phyloP scores from a whole-genome alignment of 805 yeast species.

The Yarrowia sp. region DNA sequence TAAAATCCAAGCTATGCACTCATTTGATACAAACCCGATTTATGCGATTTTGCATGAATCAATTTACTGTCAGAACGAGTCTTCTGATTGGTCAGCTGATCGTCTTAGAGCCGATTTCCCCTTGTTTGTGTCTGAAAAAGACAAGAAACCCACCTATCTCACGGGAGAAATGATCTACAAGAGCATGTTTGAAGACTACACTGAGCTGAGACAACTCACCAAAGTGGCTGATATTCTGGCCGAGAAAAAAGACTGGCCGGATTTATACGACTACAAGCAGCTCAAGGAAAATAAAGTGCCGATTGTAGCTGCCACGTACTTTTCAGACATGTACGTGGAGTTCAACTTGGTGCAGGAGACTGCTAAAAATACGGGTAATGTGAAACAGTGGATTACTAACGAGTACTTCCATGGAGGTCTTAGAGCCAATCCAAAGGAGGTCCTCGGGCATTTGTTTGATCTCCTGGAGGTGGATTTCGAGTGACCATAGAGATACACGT shows the following conservation, averaged over 20 bases:
- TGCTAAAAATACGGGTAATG: background rate
- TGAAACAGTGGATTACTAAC: constrained; percentile 26
- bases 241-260: constrained; percentile 41
- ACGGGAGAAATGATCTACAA: constrained; percentile 58
- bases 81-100: constrained; percentile 52
- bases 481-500: background rate
- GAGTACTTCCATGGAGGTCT: constrained; percentile 26
- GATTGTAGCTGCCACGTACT: constrained; percentile 31
- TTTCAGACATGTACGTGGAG: constrained; percentile 28
- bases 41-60: constrained; percentile 60
- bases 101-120: background rate
- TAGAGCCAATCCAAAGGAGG: constrained; percentile 27
- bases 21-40: constrained; percentile 54
- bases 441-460: constrained; percentile 16
- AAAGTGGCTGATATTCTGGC: constrained; percentile 42
- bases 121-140: background rate
- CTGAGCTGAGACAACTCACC: constrained; percentile 44
- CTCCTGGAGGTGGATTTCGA: constrained; percentile 18
- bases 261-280: constrained; percentile 41
- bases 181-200: constrained; percentile 51
- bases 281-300: constrained; percentile 34
- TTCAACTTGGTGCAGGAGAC: constrained; percentile 15
- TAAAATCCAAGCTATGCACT: constrained; percentile 39
- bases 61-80: constrained; percentile 49
- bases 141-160: constrained; percentile 38